phyloP scores from a whole-genome alignment of 148 eudicot species.

The Chenopodium formosanum region DNA sequence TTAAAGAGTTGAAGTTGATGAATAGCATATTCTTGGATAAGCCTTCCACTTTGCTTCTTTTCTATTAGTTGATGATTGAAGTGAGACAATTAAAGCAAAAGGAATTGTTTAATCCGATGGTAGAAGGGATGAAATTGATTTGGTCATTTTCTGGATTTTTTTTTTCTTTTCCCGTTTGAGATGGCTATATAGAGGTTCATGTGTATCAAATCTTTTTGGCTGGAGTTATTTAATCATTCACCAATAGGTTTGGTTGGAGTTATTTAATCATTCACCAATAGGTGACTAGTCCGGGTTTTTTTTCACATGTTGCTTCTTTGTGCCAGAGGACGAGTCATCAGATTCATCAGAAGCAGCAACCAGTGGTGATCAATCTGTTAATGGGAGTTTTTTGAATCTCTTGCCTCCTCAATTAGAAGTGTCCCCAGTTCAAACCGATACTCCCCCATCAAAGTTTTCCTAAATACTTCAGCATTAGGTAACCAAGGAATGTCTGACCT shows the following conservation, averaged over 20 bases:
- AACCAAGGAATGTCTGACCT: conserved; percentile 12
- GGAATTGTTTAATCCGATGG: neutral
- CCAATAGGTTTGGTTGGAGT: neutral
- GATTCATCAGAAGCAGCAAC: conserved; percentile 57
- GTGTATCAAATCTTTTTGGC: neutral
- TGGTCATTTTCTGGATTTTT: neutral
- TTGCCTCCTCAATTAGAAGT: conserved; percentile 49
- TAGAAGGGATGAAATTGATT: neutral
- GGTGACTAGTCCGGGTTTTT: neutral
- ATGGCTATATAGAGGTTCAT: neutral
- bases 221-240: neutral
- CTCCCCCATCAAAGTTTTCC: conserved; percentile 25
- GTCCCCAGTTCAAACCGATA: conserved; percentile 42
- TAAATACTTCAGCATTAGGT: conserved; percentile 2
- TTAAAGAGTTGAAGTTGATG: neutral
- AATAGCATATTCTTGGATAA: neutral
- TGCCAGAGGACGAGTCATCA: conserved; percentile 74
- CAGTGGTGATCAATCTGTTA: conserved; percentile 38
- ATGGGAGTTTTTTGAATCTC: conserved; percentile 58
- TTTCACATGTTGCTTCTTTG: conserved; percentile 13
- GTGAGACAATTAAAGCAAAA: neutral
- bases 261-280: neutral
- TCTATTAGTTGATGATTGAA: neutral
- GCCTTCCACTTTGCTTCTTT: neutral
- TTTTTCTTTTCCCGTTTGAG: neutral